Evolutionary conservation across 1,139 yeast species (phyloP).

Genomic region (Saccharomyces hybrid): DNA sequence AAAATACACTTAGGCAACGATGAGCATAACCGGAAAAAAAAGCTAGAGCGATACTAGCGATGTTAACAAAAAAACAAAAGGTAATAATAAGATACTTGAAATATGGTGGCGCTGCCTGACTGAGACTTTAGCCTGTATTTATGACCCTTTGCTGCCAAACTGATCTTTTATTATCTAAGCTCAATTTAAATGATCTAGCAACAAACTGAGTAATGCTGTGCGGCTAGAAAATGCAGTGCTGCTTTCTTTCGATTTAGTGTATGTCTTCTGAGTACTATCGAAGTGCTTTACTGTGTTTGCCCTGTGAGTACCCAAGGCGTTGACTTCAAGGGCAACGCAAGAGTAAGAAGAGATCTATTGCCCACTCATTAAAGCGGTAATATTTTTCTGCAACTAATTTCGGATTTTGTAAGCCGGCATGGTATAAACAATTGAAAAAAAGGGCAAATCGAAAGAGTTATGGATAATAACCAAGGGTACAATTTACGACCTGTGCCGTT

Average conservation of each 20-base stretch:
- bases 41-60: not conserved
- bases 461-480: not conserved
- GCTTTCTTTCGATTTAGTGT: not conserved
- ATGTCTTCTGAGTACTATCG: not conserved
- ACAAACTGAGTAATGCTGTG: not conserved
- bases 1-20: not conserved
- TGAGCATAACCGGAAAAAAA: not conserved
- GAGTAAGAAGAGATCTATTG: not conserved
- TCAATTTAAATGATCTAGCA: not conserved
- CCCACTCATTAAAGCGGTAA: not conserved
- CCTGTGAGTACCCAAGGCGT: not conserved
- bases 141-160: too few relatives aligned
- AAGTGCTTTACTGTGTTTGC: not conserved
- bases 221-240: not conserved
- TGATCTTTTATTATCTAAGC: not conserved
- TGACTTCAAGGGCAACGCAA: not conserved
- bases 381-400: not conserved
- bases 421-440: not conserved
- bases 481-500: not conserved
- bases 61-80: slow-evolving; percentile 2
- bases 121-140: not conserved
- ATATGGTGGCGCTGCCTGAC: not conserved
- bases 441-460: not conserved
- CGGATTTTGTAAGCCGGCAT: not conserved
- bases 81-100: not conserved